Evolutionary conservation across 2,329 filamentous ascomycete species (phyloP).

Genomic region (Sarocladiaceae sp.): DNA sequence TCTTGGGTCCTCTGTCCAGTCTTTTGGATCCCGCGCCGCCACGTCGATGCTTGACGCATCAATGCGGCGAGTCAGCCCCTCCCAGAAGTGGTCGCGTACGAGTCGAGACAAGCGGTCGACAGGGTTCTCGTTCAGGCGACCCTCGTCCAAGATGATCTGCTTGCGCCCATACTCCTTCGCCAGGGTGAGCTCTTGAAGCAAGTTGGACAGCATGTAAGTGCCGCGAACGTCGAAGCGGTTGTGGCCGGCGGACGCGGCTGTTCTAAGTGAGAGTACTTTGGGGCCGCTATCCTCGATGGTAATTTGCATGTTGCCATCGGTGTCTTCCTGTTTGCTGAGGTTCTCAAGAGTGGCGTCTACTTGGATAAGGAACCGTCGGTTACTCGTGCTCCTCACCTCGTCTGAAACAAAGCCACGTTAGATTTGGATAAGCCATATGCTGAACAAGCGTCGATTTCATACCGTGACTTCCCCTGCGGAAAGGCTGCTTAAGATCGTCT

Average conservation of each 20-base stretch:
- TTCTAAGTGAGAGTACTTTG: slow-evolving; percentile 82
- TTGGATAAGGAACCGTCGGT: slow-evolving; percentile 75
- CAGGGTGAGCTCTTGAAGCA: slow-evolving; percentile 88
- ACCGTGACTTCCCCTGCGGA: slow-evolving; percentile 55
- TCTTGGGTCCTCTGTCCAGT: slow-evolving; percentile 85
- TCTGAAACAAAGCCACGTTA: slow-evolving; percentile 49
- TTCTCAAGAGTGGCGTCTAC: slow-evolving; percentile 78
- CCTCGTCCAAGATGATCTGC: slow-evolving; percentile 86
- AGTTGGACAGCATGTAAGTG: slow-evolving; percentile 95
- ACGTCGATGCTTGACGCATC: slow-evolving; percentile 82
- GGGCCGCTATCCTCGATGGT: slow-evolving; percentile 94
- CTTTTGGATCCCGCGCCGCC: slow-evolving; percentile 85
- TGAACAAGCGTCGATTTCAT: slow-evolving; percentile 18
- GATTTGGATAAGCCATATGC: background rate
- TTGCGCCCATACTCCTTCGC: slow-evolving; percentile 87
- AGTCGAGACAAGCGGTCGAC: slow-evolving; percentile 80
- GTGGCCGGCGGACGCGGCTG: slow-evolving; percentile 76
- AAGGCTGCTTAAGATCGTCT: slow-evolving; percentile 45
- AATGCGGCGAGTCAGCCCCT: slow-evolving; percentile 80
- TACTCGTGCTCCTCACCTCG: slow-evolving; percentile 48
- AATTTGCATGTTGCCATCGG: slow-evolving; percentile 91
- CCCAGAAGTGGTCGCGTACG: slow-evolving; percentile 89
- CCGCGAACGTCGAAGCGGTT: slow-evolving; percentile 88
- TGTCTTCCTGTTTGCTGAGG: slow-evolving; percentile 80
- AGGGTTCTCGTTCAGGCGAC: slow-evolving; percentile 88